These are phyloP conservation scores for Cercospora janseana DNA, from an alignment of 2,329 filamentous ascomycete genomes.

Conservation along the genomic window DNA sequence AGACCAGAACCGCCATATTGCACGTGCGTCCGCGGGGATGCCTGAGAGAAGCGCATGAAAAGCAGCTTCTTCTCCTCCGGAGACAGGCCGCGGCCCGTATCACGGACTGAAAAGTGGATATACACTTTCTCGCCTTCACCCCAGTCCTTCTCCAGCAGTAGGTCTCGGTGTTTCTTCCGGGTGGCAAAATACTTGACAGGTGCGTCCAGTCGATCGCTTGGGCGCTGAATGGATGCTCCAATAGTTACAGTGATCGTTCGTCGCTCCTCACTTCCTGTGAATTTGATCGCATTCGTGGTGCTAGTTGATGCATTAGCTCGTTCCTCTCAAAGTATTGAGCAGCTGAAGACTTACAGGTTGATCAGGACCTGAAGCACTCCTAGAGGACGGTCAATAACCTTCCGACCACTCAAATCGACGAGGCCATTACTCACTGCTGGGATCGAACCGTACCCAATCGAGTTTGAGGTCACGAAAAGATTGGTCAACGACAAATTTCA, in stretches of 20 bases:
- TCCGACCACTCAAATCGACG: neutral
- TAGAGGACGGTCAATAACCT: neutral
- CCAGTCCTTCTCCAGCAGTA: constrained; percentile 62
- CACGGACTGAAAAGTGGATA: constrained; percentile 70
- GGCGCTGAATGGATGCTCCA: constrained; percentile 59
- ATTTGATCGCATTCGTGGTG: constrained; percentile 74
- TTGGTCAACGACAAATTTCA: constrained; percentile 62
- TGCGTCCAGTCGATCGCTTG: constrained; percentile 43
- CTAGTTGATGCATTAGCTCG: neutral
- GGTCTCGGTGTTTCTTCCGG: constrained; percentile 49
- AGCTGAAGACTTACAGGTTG: constrained; percentile 54
- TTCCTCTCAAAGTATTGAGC: constrained; percentile 38
- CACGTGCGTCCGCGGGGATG: constrained; percentile 71
- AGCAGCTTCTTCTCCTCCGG: constrained; percentile 69
- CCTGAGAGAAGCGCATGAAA: constrained; percentile 77
- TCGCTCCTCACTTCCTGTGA: constrained; percentile 63
- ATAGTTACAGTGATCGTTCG: constrained; percentile 66
- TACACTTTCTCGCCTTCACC: constrained; percentile 64
- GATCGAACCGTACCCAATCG: constrained; percentile 70
- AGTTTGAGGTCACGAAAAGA: constrained; percentile 59
- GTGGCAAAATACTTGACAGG: constrained; percentile 63
- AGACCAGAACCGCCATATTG: constrained; percentile 77
- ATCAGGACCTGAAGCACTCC: constrained; percentile 74
- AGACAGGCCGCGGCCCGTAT: constrained; percentile 68
- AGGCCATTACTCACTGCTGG: constrained; percentile 48